These are phyloP conservation scores for Candida wancherniae DNA, from an alignment of 805 yeast species.

Conservation along the genomic window DNA sequence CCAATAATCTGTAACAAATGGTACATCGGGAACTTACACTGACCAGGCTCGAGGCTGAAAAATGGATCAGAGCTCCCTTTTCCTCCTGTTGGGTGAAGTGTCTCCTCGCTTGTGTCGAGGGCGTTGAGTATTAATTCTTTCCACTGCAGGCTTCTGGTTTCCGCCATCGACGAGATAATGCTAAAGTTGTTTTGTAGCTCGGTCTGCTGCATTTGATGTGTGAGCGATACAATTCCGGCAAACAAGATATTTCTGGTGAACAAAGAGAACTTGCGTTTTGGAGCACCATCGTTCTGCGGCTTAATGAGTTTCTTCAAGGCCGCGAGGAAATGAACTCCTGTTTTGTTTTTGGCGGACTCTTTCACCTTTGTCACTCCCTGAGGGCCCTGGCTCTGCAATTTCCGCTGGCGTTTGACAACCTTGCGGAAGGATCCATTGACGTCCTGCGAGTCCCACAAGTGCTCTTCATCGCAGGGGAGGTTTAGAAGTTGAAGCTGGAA, in stretches of 20 bases:
- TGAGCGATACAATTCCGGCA: conserved; percentile 61
- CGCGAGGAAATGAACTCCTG: conserved; percentile 15
- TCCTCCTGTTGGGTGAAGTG: conserved; percentile 21
- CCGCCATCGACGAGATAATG: conserved; percentile 18
- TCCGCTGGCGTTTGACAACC: conserved; percentile 34
- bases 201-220: conserved; percentile 69
- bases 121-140: conserved; percentile 66
- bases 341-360: conserved; percentile 5
- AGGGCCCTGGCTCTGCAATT: conserved; percentile 7
- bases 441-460: conserved; percentile 36
- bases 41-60: conserved; percentile 12
- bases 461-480: conserved; percentile 39
- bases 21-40: conserved; percentile 63
- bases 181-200: conserved; percentile 55
- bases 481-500: conserved; percentile 37
- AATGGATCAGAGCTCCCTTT: conserved; percentile 5
- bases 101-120: conserved; percentile 63
- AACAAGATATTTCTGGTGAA: conserved; percentile 65
- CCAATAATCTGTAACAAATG: conserved; percentile 69
- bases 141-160: conserved; percentile 44
- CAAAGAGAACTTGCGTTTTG: conserved; percentile 22
- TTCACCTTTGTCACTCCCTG: conserved; percentile 7
- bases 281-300: conserved; percentile 7
- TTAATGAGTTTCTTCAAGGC: conserved; percentile 14
- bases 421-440: conserved; percentile 36